phyloP scores from a whole-genome alignment of 2,329 filamentous ascomycete species.

The Blastomyces emzantsi region DNA sequence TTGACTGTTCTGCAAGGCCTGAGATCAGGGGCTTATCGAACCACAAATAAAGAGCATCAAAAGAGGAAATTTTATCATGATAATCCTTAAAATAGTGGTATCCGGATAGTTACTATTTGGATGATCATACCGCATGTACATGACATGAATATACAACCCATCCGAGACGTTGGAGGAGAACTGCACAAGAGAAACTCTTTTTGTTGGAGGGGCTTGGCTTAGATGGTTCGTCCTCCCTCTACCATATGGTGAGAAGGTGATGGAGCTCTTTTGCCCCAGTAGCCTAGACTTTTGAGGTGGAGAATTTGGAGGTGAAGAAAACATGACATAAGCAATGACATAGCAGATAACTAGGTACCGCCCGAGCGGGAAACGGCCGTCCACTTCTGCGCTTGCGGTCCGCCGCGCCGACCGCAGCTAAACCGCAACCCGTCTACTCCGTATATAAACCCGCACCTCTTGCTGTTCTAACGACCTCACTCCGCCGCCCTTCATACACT shows the following conservation, averaged over 20 bases:
- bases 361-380: neutral
- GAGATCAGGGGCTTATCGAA: neutral
- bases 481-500: neutral
- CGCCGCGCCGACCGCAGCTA: neutral
- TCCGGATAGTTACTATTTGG: neutral
- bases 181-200: no score
- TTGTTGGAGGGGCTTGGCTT: no score
- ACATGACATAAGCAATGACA: neutral
- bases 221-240: no score
- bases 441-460: conserved; percentile 5
- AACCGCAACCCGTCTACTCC: conserved; percentile 1
- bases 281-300: no score
- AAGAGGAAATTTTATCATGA: neutral
- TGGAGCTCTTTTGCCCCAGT: no score
- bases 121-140: neutral
- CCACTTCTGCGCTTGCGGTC: neutral
- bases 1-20: neutral
- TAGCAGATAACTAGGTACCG: neutral
- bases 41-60: neutral
- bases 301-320: no score
- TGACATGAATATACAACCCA: neutral
- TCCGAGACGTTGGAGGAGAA: neutral
- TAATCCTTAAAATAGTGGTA: neutral
- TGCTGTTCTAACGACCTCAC: conserved; percentile 2
- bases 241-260: no score